Evolutionary conservation across 495 filamentous ascomycete species (phyloP).

Genomic region (Haplographium delicatum): DNA sequence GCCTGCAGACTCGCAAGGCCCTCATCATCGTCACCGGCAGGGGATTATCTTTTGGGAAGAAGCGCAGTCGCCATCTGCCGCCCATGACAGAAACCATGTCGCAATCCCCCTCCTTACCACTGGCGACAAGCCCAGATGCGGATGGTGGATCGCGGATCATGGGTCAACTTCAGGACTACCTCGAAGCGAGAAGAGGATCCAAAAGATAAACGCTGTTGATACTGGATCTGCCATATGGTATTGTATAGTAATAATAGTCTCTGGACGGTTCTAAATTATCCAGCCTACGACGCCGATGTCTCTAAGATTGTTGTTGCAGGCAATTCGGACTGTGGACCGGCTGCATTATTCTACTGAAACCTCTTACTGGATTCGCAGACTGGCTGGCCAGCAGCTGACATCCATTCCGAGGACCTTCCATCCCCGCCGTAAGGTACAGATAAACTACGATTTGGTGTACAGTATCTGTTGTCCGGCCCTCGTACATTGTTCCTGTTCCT

Average conservation of each 20-base stretch:
- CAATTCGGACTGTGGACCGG: neutral
- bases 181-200: neutral
- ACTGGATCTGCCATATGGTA: no score
- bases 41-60: neutral
- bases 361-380: neutral
- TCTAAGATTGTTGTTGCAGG: no score
- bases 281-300: no score
- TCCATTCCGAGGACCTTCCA: neutral
- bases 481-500: constrained; percentile 9
- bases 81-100: neutral
- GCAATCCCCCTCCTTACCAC: constrained; percentile 2
- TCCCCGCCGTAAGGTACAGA: constrained; percentile 10
- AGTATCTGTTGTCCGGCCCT: neutral
- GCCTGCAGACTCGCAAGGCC: no score
- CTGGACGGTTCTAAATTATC: no score
- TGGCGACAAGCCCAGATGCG: neutral
- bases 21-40: neutral
- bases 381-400: no score
- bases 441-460: constrained; percentile 11
- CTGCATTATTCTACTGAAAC: constrained; percentile 2
- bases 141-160: no score
- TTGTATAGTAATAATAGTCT: no score
- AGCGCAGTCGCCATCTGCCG: constrained; percentile 11
- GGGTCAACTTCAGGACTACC: no score
- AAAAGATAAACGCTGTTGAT: neutral